These are phyloP conservation scores for Ophiorrhiza pumila DNA, from an alignment of 257 asterid genomes.

Conservation along the genomic window DNA sequence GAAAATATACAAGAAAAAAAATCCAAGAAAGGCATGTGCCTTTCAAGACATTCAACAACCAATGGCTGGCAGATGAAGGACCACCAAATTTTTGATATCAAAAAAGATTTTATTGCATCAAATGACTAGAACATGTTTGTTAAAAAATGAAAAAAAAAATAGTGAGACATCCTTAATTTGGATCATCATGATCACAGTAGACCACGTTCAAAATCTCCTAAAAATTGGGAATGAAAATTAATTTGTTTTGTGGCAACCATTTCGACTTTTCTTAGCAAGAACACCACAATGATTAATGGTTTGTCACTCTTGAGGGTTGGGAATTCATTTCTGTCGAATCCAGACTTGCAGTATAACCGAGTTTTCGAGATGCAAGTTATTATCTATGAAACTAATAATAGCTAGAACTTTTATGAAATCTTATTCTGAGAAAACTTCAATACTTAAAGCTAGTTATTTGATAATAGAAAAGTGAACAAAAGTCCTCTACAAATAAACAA, in stretches of 20 bases:
- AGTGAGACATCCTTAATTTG: neutral
- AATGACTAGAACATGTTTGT: neutral
- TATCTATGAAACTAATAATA: no score
- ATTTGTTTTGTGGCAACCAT: neutral
- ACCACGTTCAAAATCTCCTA: neutral
- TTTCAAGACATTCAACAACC: neutral
- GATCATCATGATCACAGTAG: neutral
- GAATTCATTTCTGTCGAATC: no score
- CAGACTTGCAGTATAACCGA: no score
- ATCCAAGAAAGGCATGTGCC: neutral
- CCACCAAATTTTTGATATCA: conserved; percentile 12
- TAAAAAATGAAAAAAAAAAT: neutral
- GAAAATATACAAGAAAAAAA: neutral
- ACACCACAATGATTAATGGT: neutral
- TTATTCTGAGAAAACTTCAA: no score
- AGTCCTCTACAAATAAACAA: no score
- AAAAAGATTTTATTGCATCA: neutral
- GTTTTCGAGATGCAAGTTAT: no score
- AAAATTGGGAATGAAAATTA: neutral
- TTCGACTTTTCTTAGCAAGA: neutral
- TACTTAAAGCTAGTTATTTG: no score
- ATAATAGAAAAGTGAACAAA: no score
- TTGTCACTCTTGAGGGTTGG: no score
- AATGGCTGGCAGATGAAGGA: neutral
- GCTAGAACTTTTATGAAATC: no score